phyloP scores from a whole-genome alignment of 495 filamentous ascomycete species.

The Hypoxylon cercidicola region DNA sequence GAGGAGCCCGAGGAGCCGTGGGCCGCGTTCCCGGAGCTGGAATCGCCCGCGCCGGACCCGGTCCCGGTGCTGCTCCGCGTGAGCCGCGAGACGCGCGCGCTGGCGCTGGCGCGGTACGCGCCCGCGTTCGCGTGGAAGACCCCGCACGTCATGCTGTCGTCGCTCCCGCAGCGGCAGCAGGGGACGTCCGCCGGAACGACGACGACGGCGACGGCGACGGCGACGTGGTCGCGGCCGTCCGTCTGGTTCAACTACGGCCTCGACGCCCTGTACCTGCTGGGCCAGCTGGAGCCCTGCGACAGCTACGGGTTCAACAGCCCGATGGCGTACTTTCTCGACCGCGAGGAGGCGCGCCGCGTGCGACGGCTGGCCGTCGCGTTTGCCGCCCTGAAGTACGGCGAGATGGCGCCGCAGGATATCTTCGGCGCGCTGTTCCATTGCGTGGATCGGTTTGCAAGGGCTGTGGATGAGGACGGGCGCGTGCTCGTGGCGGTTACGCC shows the following conservation, averaged over 20 bases:
- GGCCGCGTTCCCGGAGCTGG: conserved; percentile 1
- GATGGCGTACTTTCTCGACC: conserved; percentile 53
- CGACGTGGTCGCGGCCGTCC: conserved; percentile 35
- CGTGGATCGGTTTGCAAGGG: conserved; percentile 49
- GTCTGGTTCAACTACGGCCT: conserved; percentile 54
- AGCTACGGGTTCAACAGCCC: conserved; percentile 54
- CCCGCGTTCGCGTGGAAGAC: conserved; percentile 55
- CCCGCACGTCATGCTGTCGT: conserved; percentile 44
- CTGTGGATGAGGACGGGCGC: conserved; percentile 21
- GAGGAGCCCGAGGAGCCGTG: conserved; percentile 8
- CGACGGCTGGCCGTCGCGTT: conserved; percentile 48
- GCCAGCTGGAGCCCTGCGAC: conserved; percentile 56
- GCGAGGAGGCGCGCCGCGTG: conserved; percentile 50
- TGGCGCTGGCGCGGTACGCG: conserved; percentile 55
- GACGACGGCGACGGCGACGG: too few species aligned
- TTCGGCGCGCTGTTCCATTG: conserved; percentile 55
- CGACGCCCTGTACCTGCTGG: conserved; percentile 52
- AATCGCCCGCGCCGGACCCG: conserved; percentile 12
- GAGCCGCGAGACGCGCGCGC: conserved; percentile 52
- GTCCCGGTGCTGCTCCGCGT: conserved; percentile 54
- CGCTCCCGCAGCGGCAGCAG: too few species aligned
- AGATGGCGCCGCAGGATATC: conserved; percentile 47
- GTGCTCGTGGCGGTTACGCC: conserved; percentile 48
- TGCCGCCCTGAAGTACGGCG: conserved; percentile 47
- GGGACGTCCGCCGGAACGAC: too few species aligned